These are phyloP conservation scores for Wickerhamomyces ciferrii DNA, from an alignment of 805 yeast genomes.

Conservation along the genomic window DNA sequence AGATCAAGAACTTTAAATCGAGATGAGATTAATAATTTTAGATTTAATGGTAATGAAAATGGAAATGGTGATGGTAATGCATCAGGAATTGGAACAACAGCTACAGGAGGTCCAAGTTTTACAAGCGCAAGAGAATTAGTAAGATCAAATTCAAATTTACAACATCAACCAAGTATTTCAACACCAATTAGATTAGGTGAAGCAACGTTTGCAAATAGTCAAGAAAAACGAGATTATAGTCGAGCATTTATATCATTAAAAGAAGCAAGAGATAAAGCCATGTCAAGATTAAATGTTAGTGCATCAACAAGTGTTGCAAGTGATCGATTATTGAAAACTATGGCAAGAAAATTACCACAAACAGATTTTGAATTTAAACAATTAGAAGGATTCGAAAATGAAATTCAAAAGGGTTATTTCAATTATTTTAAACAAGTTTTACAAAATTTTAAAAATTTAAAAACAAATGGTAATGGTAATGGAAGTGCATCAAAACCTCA, in stretches of 20 bases:
- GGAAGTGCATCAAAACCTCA: not conserved
- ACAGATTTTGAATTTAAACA: constrained; percentile 39
- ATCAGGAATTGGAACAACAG: not conserved
- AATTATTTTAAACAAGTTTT: constrained; percentile 29
- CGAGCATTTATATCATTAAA: constrained; percentile 26
- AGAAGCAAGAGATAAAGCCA: constrained; percentile 35
- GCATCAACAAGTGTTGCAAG: constrained; percentile 23
- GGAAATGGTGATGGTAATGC: constrained; percentile 7
- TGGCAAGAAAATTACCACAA: constrained; percentile 52
- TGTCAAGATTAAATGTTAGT: constrained; percentile 32
- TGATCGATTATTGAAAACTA: constrained; percentile 41
- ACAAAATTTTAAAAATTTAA: not conserved
- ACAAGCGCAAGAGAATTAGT: constrained; percentile 17
- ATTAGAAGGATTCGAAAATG: constrained; percentile 26
- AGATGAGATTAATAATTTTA: constrained; percentile 12
- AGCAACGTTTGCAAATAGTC: constrained; percentile 9
- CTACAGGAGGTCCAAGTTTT: not conserved
- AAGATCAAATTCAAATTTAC: constrained; percentile 16
- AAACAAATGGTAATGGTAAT: too few relatives aligned
- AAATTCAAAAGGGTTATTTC: constrained; percentile 25
- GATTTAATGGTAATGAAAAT: constrained; percentile 17
- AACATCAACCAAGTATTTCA: constrained; percentile 1
- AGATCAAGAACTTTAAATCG: constrained; percentile 2
- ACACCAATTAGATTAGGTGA: constrained; percentile 18
- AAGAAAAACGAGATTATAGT: constrained; percentile 16